Conservation (phyloP, 129 eudicot genomes). For the Artemisia annua region DNA sequence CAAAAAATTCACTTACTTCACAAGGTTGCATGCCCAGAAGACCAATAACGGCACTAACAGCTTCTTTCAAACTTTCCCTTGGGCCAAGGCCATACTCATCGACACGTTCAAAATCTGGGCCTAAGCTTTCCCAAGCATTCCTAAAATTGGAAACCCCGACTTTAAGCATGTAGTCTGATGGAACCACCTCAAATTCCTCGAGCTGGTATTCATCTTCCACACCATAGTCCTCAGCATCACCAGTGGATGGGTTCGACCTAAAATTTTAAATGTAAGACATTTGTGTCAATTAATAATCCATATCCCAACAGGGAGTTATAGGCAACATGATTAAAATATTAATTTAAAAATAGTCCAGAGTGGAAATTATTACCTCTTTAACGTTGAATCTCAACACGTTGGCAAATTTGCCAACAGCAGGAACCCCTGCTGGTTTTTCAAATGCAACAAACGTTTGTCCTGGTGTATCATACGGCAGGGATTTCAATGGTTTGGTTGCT, state of each 20-base stretch:
- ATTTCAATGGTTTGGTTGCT: conserved; percentile 60
- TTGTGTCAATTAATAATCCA: neutral
- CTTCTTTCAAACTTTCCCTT: conserved; percentile 83
- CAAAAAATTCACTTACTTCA: conserved; percentile 47
- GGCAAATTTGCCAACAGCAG: conserved; percentile 84
- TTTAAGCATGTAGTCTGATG: conserved; percentile 88
- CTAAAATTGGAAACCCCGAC: conserved; percentile 89
- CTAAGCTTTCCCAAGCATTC: conserved; percentile 96
- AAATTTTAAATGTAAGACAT: neutral
- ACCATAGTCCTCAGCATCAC: conserved; percentile 95
- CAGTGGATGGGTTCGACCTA: conserved; percentile 96
- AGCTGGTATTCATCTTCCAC: conserved; percentile 96
- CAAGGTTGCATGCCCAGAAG: conserved; percentile 99
- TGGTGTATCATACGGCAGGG: conserved; percentile 86
- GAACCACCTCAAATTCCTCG: conserved; percentile 85
- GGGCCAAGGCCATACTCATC: conserved; percentile 97
- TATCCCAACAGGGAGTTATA: neutral
- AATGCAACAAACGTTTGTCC: conserved; percentile 96
- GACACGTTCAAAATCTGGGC: conserved; percentile 66
- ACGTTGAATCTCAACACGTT: conserved; percentile 71
- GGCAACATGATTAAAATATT: neutral
- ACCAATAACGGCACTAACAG: conserved; percentile 72
- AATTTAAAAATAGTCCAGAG: neutral
- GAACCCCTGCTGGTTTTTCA: conserved; percentile 81
- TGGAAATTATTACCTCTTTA: conserved; percentile 64